Conservation (phyloP, 805 yeast genomes). For the Priceomyces carsonii region DNA sequence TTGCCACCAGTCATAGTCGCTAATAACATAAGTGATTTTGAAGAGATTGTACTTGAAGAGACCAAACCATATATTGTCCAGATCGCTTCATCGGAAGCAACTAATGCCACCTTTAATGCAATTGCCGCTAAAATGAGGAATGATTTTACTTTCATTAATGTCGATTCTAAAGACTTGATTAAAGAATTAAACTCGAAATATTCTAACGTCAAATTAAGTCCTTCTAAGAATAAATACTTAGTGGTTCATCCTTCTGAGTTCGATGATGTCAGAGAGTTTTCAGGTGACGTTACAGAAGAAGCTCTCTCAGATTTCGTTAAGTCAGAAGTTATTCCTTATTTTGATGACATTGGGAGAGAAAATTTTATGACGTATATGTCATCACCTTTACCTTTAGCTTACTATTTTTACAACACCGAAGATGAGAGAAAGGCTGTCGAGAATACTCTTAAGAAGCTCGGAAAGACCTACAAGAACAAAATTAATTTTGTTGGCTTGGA, state of each 20-base stretch:
- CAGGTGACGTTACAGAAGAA: constrained; percentile 31
- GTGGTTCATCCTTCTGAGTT: constrained; percentile 48
- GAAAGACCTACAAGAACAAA: constrained; percentile 75
- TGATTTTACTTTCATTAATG: constrained; percentile 55
- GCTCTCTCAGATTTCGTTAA: constrained; percentile 50
- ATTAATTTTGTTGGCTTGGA: constrained; percentile 88
- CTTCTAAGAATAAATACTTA: constrained; percentile 36
- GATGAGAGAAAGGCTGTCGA: constrained; percentile 63
- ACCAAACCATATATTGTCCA: constrained; percentile 61
- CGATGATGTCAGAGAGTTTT: constrained; percentile 49
- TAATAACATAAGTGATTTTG: constrained; percentile 51
- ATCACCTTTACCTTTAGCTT: constrained; percentile 77
- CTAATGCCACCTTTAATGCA: constrained; percentile 49
- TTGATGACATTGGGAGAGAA: constrained; percentile 83
- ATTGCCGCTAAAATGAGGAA: constrained; percentile 70
- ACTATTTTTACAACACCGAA: constrained; percentile 75
- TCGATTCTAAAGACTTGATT: constrained; percentile 40
- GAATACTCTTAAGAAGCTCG: constrained; percentile 57
- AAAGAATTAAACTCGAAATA: constrained; percentile 36
- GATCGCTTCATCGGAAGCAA: constrained; percentile 27
- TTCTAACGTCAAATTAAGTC: constrained; percentile 22
- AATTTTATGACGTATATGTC: constrained; percentile 76
- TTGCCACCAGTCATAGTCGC: constrained; percentile 61
- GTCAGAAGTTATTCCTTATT: constrained; percentile 72
- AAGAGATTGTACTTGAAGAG: constrained; percentile 47